Conservation (phyloP, 1,139 yeast genomes). For the Sugiyamaella japonica region DNA sequence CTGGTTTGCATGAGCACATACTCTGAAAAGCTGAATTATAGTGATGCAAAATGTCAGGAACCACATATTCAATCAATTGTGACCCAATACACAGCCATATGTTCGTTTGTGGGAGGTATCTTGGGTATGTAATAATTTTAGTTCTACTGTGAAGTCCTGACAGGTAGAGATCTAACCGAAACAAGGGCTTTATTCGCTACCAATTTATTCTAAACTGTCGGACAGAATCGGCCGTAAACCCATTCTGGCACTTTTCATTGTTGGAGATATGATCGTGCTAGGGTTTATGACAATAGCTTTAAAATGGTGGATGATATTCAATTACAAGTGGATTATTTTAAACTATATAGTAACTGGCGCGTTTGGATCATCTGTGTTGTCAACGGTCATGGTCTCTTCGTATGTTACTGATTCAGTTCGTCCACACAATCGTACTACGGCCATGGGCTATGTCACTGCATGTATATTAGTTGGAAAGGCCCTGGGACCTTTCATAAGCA, state of each 20-base stretch:
- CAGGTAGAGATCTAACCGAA: background rate
- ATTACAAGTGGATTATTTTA: constrained; percentile 20
- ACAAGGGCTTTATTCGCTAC: constrained; percentile 26
- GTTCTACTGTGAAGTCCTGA: background rate
- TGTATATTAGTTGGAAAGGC: constrained; percentile 28
- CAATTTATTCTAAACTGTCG: constrained; percentile 24
- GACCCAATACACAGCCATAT: constrained; percentile 25
- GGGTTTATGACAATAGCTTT: constrained; percentile 19
- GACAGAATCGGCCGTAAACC: constrained; percentile 27
- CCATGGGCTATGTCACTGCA: constrained; percentile 28
- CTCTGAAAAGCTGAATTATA: constrained; percentile 20
- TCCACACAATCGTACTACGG: constrained; percentile 25
- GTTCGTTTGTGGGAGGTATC: constrained; percentile 26
- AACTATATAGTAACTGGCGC: constrained; percentile 24
- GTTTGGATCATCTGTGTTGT: constrained; percentile 25
- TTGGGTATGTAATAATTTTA: constrained; percentile 12
- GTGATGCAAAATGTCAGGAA: constrained; percentile 25
- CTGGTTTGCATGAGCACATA: constrained; percentile 25
- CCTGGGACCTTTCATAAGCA: constrained; percentile 26
- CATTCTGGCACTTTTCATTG: constrained; percentile 21
- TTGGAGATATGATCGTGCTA: constrained; percentile 22
- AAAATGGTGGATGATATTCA: constrained; percentile 16
- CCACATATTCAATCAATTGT: constrained; percentile 25
- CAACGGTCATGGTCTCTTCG: constrained; percentile 25
- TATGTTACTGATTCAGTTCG: constrained; percentile 26